Evolutionary conservation across 2,329 filamentous ascomycete species (phyloP).

Genomic region (Claviceps lovelessii): DNA sequence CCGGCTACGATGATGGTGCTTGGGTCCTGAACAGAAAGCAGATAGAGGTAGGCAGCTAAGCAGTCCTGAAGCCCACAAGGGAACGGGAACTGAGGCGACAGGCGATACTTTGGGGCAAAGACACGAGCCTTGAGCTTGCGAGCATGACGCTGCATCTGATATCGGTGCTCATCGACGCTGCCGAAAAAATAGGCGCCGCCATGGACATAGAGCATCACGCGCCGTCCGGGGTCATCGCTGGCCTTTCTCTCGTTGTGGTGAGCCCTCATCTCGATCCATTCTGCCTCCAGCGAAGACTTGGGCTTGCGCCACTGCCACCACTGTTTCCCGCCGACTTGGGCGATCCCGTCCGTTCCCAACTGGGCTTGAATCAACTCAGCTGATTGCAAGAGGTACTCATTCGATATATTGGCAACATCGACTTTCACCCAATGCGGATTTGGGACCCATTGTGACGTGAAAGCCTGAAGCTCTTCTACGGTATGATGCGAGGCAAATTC

Average conservation of each 20-base stretch:
- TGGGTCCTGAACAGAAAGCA: slow-evolving; percentile 62
- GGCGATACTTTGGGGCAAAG: slow-evolving; percentile 72
- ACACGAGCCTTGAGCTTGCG: slow-evolving; percentile 84
- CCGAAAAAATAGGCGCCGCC: slow-evolving; percentile 94
- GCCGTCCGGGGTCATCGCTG: slow-evolving; percentile 43
- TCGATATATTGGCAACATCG: slow-evolving; percentile 51
- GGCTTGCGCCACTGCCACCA: slow-evolving; percentile 85
- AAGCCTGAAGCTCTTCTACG: slow-evolving; percentile 83
- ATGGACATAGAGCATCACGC: slow-evolving; percentile 87
- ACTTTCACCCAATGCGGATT: slow-evolving; percentile 77
- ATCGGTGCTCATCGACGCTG: slow-evolving; percentile 91
- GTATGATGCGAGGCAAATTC: slow-evolving; percentile 74
- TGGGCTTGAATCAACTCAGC: slow-evolving; percentile 56
- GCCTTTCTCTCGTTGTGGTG: slow-evolving; percentile 56
- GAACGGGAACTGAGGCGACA: slow-evolving; percentile 90
- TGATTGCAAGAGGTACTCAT: slow-evolving; percentile 48
- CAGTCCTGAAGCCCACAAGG: slow-evolving; percentile 87
- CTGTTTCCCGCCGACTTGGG: slow-evolving; percentile 61
- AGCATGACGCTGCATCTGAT: slow-evolving; percentile 92
- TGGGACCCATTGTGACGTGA: slow-evolving; percentile 85
- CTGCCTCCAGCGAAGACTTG: slow-evolving; percentile 53
- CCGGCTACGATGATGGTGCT: slow-evolving; percentile 76
- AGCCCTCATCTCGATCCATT: slow-evolving; percentile 92
- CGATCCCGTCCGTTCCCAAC: slow-evolving; percentile 62
- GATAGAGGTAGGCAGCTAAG: slow-evolving; percentile 70